Percentiles rank a stretch among this genome's conserved stretches.
Conservation (phyloP, 768 basidiomycete genomes). For the Albatrellus ellisii region DNA sequence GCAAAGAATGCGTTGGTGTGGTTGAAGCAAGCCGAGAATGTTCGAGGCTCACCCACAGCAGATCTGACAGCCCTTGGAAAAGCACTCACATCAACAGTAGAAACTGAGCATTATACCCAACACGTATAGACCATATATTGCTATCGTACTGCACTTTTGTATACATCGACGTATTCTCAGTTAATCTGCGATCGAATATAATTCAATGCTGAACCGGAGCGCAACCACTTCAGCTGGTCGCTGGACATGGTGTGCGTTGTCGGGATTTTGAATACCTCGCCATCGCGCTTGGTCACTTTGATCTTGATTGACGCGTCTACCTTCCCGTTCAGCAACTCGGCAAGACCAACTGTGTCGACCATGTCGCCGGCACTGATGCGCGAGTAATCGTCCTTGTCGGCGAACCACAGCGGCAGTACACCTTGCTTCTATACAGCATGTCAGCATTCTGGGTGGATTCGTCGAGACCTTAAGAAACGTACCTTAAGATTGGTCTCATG, state of each 20-base stretch:
- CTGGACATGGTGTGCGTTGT: slow-evolving; percentile 83
- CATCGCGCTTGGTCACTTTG: slow-evolving; percentile 53
- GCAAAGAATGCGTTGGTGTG: slow-evolving; percentile 41
- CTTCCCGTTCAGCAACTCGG: slow-evolving; percentile 38
- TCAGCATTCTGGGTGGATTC: neutral
- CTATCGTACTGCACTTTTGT: slow-evolving; percentile 1
- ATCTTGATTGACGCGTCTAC: slow-evolving; percentile 33
- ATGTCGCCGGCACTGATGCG: slow-evolving; percentile 74
- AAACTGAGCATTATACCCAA: neutral
- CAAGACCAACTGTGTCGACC: slow-evolving; percentile 75
- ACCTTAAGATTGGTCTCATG: slow-evolving; percentile 97
- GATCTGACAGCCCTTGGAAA: slow-evolving; percentile 9
- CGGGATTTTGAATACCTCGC: slow-evolving; percentile 49
- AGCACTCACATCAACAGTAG: slow-evolving; percentile 4
- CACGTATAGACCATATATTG: slow-evolving; percentile 4
- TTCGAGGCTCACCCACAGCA: neutral
- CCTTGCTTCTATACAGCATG: slow-evolving; percentile 76
- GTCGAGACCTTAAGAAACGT: slow-evolving; percentile 10
- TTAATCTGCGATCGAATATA: slow-evolving; percentile 55
- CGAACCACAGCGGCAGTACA: slow-evolving; percentile 90
- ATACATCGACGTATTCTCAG: slow-evolving; percentile 11
- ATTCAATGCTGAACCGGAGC: slow-evolving; percentile 83
- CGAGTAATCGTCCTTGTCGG: slow-evolving; percentile 72
- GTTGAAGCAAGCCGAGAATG: slow-evolving; percentile 17
- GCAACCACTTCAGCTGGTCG: slow-evolving; percentile 87